These are phyloP conservation scores for Isatis lusitanica DNA, from an alignment of 441 rosid species.

Conservation along the genomic window DNA sequence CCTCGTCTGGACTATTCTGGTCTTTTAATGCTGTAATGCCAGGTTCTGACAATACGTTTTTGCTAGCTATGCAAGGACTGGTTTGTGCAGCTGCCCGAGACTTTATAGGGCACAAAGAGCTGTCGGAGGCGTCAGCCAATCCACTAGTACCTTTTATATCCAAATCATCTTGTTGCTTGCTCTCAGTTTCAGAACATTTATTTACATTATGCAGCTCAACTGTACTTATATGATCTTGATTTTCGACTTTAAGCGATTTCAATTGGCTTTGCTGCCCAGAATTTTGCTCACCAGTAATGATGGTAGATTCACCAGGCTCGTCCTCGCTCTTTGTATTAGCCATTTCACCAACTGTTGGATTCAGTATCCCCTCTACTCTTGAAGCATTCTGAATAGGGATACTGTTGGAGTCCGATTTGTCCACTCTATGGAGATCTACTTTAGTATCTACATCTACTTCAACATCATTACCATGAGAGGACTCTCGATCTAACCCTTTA, in stretches of 20 bases:
- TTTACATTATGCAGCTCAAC: slow-evolving; percentile 46
- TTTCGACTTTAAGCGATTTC: slow-evolving; percentile 37
- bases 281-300: slow-evolving; percentile 31
- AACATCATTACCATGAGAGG: slow-evolving; percentile 55
- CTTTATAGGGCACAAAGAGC: slow-evolving; percentile 34
- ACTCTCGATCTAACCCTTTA: slow-evolving; percentile 59
- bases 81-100: slow-evolving; percentile 43
- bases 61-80: slow-evolving; percentile 38
- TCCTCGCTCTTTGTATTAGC: slow-evolving; percentile 43
- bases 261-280: slow-evolving; percentile 36
- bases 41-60: slow-evolving; percentile 35
- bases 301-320: slow-evolving; percentile 33
- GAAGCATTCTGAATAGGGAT: slow-evolving; percentile 35
- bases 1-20: slow-evolving; percentile 42
- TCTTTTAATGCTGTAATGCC: slow-evolving; percentile 39
- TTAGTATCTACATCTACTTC: slow-evolving; percentile 55
- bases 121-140: slow-evolving; percentile 36
- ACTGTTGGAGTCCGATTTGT: slow-evolving; percentile 45
- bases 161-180: slow-evolving; percentile 43
- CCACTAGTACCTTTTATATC: slow-evolving; percentile 32
- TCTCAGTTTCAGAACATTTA: slow-evolving; percentile 42
- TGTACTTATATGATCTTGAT: slow-evolving; percentile 47
- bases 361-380: slow-evolving; percentile 42
- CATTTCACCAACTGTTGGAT: slow-evolving; percentile 43
- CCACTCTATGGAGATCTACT: slow-evolving; percentile 40